Evolutionary conservation across 169 alveolate species (phyloP), one percentile per base, ranked within the genome.

Genomic region (Plasmodium gallinaceum): DNA sequence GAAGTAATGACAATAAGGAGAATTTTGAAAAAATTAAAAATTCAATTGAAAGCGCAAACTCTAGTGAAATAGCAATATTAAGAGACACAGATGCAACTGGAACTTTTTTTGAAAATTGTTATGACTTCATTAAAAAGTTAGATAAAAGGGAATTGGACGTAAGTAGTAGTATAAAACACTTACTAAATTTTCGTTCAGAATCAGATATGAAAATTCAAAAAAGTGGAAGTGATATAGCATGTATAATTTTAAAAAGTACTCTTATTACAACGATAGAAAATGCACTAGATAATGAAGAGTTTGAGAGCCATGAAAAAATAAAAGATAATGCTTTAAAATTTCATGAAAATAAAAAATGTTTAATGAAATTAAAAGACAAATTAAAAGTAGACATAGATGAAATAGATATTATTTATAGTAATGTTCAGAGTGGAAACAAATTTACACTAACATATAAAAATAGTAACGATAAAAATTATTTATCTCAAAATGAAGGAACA

Each of bases 391-490:
- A 88, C 69, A 87, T 90, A 6, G 87, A 66, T 12, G 96, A 94
- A 18, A 94, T 92, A 42, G 96, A 94, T 62, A 93, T 92, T 22
- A 87, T 92, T 0, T 94, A 94, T 76, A 87, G 96, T 74, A 94
- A 88, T 62, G 96, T 94, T 0, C 96, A 94, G 65, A 94, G 96
- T 91, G 96, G 96, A 1, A 92, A 80, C 61, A 80, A 92, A 18
- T 94, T 88, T 85, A 52, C 64, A 26, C 86, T 94, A 60, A 69
- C 86, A n/a, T 91, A 88, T 37, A 95, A 95, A 61, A 95, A 76
- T 22, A 92, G 91, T 52, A 94, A 93, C 24, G 88, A 88, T 46
- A 94, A 92, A 12, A 90, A 73, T 54, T 71, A 71, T 45, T 93
- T 94, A 22, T 94, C 96, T 0, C 95, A 92, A 66, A 89, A 88